Conservation (phyloP, 2,329 filamentous ascomycete genomes). For the Fusarium coffeatum region DNA sequence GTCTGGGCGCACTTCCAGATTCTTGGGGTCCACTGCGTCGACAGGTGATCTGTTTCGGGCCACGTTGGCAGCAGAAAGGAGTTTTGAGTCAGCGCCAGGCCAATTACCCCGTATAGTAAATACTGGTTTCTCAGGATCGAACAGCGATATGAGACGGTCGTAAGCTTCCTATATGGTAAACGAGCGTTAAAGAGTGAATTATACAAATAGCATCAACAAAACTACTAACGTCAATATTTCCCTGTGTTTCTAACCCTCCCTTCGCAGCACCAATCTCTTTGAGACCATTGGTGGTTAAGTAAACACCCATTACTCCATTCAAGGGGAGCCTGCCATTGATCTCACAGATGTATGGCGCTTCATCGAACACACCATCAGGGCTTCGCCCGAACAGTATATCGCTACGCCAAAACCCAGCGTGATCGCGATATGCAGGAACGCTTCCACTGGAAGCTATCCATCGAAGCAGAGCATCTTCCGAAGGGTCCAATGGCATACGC, state of each 20-base stretch:
- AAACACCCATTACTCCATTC: constrained; percentile 13
- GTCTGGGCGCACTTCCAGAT: constrained; percentile 18
- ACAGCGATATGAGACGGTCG: constrained; percentile 4
- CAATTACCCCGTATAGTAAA: constrained; percentile 15
- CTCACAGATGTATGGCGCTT: constrained; percentile 22
- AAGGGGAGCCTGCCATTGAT: constrained; percentile 29
- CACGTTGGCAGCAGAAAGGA: neutral
- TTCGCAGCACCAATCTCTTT: constrained; percentile 9
- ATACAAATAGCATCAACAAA: rapidly evolving
- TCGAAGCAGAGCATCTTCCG: constrained; percentile 14
- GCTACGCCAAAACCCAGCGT: constrained; percentile 29
- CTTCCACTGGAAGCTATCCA: constrained; percentile 8
- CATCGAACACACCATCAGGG: neutral
- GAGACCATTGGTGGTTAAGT: neutral
- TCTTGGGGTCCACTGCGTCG: constrained; percentile 4
- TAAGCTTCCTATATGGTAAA: neutral
- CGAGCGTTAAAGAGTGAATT: neutral
- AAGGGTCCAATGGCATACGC: constrained; percentile 25
- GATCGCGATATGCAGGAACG: constrained; percentile 7
- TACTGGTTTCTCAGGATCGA: constrained; percentile 13
- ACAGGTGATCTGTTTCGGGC: neutral
- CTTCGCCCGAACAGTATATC: constrained; percentile 26
- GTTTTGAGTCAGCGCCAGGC: constrained; percentile 21
- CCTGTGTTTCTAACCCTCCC: constrained; percentile 4
- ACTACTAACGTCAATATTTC: constrained; percentile 10